Evolutionary conservation across 1,284 basidiomycete species (phyloP), one percentile per base, ranked within the genome.

Genomic region (Sporisorium scitamineum): DNA sequence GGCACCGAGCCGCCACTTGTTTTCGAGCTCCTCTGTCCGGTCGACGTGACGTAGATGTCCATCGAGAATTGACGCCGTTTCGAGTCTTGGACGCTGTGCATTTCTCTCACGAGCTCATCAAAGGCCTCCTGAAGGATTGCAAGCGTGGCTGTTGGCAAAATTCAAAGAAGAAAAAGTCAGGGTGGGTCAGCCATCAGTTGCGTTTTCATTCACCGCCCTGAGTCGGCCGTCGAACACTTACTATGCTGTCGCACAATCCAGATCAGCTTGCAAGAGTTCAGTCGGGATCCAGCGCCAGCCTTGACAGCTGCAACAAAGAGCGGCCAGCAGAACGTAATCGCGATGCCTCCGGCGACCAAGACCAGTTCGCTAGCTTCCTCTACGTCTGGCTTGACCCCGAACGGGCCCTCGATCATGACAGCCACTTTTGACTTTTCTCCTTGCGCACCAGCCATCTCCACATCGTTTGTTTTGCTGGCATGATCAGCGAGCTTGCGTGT

Each of bases 401-500:
- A 80, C 3, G 78, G 78, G n/a, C 79, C 78, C 26, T 80, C 79
- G 29, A 80, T 37, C 47, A 80, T 32, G 18, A 79, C 68, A 10
- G 54, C 56, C 7, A 71, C 47, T 2, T 57, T 54, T 3, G 32
- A 24, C 1, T 8, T 18, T 6, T 48, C 51, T 14, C n/a, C 48
- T 2, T 34, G 5, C 26, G 0, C 14, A 22, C 37, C 29, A 10
- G 54, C 66, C 3, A 39, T 5, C 29, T 73, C 67, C 16, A 69
- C 52, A 45, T 73, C 69, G 39, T 44, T 59, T 4, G 31, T 16
- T 13, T 56, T 56, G 54, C 18, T 13, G 5, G 26, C 47, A 29
- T 52, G 58, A 13, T 27, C 42, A 18, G 58, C 54, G 3, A 79
- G 44, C 41, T 69, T 67, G 8, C 58, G 59, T 7, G 79, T 80